phyloP scores from a whole-genome alignment of 2,329 filamentous ascomycete genomes.

The Microcyclosporella mali region DNA sequence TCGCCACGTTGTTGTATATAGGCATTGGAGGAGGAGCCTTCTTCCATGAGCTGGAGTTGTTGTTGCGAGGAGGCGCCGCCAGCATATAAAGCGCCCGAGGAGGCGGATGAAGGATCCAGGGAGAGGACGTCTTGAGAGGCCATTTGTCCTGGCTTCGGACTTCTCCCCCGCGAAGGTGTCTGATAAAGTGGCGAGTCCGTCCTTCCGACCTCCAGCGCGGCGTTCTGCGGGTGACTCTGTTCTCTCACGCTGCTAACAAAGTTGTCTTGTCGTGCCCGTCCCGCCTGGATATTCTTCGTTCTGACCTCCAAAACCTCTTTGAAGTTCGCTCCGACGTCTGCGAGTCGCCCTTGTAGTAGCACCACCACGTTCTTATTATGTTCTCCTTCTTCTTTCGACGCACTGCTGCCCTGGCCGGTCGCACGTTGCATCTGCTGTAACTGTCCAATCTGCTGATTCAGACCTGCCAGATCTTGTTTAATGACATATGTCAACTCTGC shows the following conservation, averaged over 20 bases:
- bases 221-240: conserved; percentile 37
- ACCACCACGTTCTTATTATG: conserved; percentile 98
- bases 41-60: conserved; percentile 81
- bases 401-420: conserved; percentile 49
- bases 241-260: conserved; percentile 88
- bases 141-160: conserved; percentile 37
- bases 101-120: conserved; percentile 45
- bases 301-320: conserved; percentile 94
- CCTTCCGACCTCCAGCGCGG: conserved; percentile 38
- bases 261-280: conserved; percentile 85
- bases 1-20: conserved; percentile 93
- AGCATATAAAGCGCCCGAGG: conserved; percentile 31
- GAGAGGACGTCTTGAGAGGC: conserved; percentile 40
- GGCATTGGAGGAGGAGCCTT: conserved; percentile 74
- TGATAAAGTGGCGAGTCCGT: conserved; percentile 64
- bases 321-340: conserved; percentile 89
- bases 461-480: conserved; percentile 84
- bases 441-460: conserved; percentile 80
- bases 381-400: conserved; percentile 72
- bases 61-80: conserved; percentile 64
- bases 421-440: conserved; percentile 73
- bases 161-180: conserved; percentile 64
- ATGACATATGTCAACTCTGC: conserved; percentile 96
- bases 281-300: conserved; percentile 97
- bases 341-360: conserved; percentile 82